phyloP scores from a whole-genome alignment of 2,329 filamentous ascomycete species.

The Colletotrichum scovillei region DNA sequence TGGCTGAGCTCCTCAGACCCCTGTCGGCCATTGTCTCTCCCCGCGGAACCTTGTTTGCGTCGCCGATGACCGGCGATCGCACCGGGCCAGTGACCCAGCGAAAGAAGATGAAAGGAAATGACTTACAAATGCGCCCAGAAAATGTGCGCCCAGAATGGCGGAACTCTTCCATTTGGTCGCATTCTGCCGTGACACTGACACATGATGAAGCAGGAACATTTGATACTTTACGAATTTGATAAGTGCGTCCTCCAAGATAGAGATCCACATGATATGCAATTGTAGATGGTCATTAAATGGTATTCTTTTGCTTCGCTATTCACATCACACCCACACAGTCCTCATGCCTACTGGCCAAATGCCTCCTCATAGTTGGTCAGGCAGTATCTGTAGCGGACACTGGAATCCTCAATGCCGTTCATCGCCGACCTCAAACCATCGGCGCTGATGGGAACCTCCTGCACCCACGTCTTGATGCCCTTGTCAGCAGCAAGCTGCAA shows the following conservation, averaged over 20 bases:
- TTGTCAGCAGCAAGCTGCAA: slow-evolving; percentile 77
- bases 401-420: slow-evolving; percentile 74
- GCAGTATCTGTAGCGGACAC: slow-evolving; percentile 81
- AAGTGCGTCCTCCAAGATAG: no score
- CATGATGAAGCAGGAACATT: background rate
- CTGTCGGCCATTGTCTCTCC: background rate
- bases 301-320: slow-evolving; percentile 19
- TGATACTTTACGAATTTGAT: no score
- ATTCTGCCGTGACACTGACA: background rate
- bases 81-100: background rate
- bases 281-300: slow-evolving; percentile 15
- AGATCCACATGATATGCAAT: no score
- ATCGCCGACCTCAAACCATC: slow-evolving; percentile 78
- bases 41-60: background rate
- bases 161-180: background rate
- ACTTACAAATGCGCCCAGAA: background rate
- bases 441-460: slow-evolving; percentile 79
- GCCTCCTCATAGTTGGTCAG: slow-evolving; percentile 77
- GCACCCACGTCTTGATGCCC: slow-evolving; percentile 76
- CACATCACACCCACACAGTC: background rate
- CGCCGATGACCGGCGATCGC: slow-evolving; percentile 4
- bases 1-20: background rate
- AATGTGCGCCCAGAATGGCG: background rate
- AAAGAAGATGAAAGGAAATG: no score
- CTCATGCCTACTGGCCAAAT: slow-evolving; percentile 62